Base-by-base conservation (phyloP, 306 rosid genomes). In the Casuarina glauca region DNA sequence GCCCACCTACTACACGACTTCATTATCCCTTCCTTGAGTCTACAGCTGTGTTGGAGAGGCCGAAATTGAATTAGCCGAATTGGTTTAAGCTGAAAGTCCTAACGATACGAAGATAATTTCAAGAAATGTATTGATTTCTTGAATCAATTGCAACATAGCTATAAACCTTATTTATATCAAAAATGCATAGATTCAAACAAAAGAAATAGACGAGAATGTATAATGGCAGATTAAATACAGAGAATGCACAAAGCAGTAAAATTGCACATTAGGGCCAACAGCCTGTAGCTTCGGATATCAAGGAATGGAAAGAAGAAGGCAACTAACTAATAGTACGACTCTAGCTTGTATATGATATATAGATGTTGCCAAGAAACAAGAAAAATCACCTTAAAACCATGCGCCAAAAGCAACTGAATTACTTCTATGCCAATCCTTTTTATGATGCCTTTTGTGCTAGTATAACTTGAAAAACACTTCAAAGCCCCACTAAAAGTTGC, bases 301-400 rank as follows among this genome's bases (percentile, higher is more conserved):
- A 66, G 49, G 46, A 41, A n/a, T 70, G 46, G 16, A 41, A 15
- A 57, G 49, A 55, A 11, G 11, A 9, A 58, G 3, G 26, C 5
- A 16, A 8, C 6, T n/a, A 12, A 63, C 10, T 4, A 48, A 4
- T 38, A 51, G 16, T 41, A 17, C 12, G 39, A 63, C 35, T 42
- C 42, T n/a, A 11, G 16, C 60, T 62, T 26, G 1, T 35, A 41
- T 36, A 58, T 39, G 26, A 70, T 42, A 6, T 32, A 44, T 20
- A 67, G 10, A 74, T 57, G 63, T 35, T 50, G 36, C 48, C 61
- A 41, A 67, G 53, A 62, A 74, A 70, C 19, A 67, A 46, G 62
- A 72, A 51, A 49, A 83, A 78, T 84, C 84, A 94, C 98, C 98
- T 88, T 93, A 87, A 89, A 89, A 66, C 97, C 97, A 76, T 92